Base-by-base conservation (phyloP, 2,329 filamentous ascomycete species). In the Pseudogymnoascus sp. region DNA sequence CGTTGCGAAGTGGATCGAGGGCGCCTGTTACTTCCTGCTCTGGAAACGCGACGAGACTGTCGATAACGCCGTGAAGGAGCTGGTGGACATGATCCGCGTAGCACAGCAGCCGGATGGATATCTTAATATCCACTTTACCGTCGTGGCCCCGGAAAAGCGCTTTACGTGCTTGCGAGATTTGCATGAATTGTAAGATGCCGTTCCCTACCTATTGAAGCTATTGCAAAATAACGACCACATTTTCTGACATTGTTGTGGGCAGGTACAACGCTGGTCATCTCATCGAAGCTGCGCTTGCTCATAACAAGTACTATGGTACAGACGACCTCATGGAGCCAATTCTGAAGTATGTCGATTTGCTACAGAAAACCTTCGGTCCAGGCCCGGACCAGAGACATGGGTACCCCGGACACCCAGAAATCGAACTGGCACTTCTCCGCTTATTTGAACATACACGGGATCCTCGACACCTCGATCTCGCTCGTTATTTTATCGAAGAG, bases 91-190 rank as follows among this genome's bases (percentile, higher is more conserved):
- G 78, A 84, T 86, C 9, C 68, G 77, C 6, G 71, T 67, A 1
- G 84, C 84, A 0, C 84, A 86, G 71, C 78, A 82, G 60, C 70
- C 74, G 1, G 84, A 87, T 67, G 84, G 84, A 0, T 87, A 87
- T 67, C 68, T 87, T 21, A 86, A 86, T 66, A 79, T 85, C 5
- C 83, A 86, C 67, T 86, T 81, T 64, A 84, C 81, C 0, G 79
- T 86, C 0, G 80, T 84, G 1, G 81, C 82, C 44, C 81, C 81
- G 0, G 76, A 72, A 0, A 79, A 80, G 59, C 70, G 83, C 7
- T 86, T 82, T 74, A 77, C 79, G 0, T 86, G 86, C 65, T 64
- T 87, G 6, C 71, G 82, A 57, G 84, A 87, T 69, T 78, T 84
- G 72, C 83, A 86, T 71, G 84, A 86, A 69, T 70, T 87, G 75